Conservation (phyloP, 1,284 basidiomycete species). For the Cryptococcus amylolentus region DNA sequence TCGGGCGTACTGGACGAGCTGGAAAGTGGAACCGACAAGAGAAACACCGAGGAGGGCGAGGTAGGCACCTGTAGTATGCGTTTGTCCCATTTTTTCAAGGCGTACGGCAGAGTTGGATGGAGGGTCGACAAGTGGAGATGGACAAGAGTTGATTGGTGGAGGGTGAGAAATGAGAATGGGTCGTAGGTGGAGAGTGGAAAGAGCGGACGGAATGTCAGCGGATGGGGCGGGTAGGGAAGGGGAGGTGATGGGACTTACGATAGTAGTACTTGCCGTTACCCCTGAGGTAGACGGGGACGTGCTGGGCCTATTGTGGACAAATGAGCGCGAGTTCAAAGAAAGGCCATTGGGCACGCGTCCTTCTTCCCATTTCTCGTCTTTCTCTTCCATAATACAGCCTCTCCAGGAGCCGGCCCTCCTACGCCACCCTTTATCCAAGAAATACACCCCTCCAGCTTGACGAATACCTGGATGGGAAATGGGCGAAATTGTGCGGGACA, state of each 20-base stretch:
- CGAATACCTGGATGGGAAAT: no score
- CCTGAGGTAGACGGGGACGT: conserved; percentile 43
- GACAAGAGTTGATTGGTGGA: neutral
- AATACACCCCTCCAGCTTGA: no score
- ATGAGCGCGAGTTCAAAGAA: neutral
- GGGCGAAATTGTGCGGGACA: conserved; percentile 9
- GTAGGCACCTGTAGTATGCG: conserved; percentile 37
- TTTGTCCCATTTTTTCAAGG: neutral
- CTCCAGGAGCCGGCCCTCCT: neutral
- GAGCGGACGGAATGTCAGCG: no score
- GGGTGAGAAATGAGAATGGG: neutral
- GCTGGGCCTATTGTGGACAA: conserved; percentile 22
- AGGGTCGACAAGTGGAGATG: neutral
- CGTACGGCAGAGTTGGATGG: neutral
- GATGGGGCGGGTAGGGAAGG: neutral
- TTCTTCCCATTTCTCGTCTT: neutral
- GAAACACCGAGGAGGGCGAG: conserved; percentile 40
- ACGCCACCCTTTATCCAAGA: no score
- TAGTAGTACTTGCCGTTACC: conserved; percentile 43
- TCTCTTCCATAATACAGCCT: neutral
- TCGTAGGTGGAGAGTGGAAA: neutral
- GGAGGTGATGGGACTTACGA: conserved; percentile 27
- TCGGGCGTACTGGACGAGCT: conserved; percentile 43
- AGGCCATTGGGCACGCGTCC: neutral
- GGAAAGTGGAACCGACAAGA: conserved; percentile 35